A percentile compares a stretch with the other conserved stretches of the same genome.
These are phyloP conservation scores for Scenedesmus sp. DNA, from an alignment of 163 green algal species.

Conservation along the genomic window DNA sequence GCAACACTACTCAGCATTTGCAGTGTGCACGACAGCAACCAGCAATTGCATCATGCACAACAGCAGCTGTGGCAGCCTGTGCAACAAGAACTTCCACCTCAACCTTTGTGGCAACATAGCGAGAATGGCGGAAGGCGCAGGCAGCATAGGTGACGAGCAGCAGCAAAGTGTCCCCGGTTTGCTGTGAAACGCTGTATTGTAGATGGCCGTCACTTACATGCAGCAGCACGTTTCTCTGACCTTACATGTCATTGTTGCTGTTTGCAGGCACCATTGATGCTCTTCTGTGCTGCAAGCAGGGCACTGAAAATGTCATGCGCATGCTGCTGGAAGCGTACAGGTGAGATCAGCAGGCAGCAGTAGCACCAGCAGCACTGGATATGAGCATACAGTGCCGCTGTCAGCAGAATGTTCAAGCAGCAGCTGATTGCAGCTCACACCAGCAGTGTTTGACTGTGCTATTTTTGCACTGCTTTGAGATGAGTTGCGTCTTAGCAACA, in stretches of 20 bases:
- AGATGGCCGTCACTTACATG: not conserved
- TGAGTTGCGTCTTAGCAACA: no score
- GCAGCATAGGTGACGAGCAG: no score
- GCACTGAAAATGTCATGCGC: slow-evolving; percentile 29
- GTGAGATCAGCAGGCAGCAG: slow-evolving; percentile 30
- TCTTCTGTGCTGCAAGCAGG: slow-evolving; percentile 62
- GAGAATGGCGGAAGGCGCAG: no score
- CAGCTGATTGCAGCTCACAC: not conserved
- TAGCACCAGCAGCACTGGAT: not conserved
- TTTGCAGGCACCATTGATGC: slow-evolving; percentile 63
- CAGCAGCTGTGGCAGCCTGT: not conserved
- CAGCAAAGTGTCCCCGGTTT: no score
- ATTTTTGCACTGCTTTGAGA: no score
- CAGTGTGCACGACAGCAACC: no score
- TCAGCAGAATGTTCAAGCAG: not conserved
- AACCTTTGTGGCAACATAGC: no score
- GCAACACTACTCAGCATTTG: no score
- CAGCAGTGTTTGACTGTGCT: not conserved
- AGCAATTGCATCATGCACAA: no score
- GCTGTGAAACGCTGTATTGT: not conserved
- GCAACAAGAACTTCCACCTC: no score
- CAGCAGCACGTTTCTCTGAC: not conserved
- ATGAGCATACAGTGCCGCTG: no score
- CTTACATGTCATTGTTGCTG: not conserved
- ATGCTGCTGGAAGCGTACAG: slow-evolving; percentile 58